A percentile compares a stretch with the other conserved stretches of the same genome.
Evolutionary conservation across 176 grass and related monocot genomes (phyloP).

Genomic region (Melocanna baccifera): DNA sequence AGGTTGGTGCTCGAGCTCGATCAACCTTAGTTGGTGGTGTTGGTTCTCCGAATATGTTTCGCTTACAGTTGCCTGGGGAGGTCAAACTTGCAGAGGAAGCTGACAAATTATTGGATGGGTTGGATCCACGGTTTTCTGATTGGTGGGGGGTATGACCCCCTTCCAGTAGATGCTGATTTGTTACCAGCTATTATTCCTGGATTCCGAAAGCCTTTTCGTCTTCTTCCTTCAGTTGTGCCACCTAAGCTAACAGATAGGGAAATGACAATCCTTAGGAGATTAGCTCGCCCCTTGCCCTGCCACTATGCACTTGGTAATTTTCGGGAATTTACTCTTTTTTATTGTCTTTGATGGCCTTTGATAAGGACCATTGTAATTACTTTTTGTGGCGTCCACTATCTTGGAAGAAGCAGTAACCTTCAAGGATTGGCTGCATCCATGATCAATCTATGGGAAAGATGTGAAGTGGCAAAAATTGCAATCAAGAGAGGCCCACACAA

Average conservation of each 20-base stretch:
- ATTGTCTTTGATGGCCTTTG: not conserved
- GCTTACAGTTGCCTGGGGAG: slow-evolving; percentile 67
- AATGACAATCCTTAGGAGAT: slow-evolving; percentile 78
- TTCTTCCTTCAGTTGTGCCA: slow-evolving; percentile 80
- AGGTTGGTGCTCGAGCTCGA: slow-evolving; percentile 7
- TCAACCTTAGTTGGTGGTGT: slow-evolving; percentile 65
- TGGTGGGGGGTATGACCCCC: slow-evolving; percentile 85
- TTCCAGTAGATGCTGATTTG: slow-evolving; percentile 86
- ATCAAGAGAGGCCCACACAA: slow-evolving; percentile 72
- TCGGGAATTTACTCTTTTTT: slow-evolving; percentile 20
- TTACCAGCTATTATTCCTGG: slow-evolving; percentile 68
- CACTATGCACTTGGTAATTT: slow-evolving; percentile 83
- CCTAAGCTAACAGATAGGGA: slow-evolving; percentile 78
- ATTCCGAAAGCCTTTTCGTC: slow-evolving; percentile 78
- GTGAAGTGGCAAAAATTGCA: slow-evolving; percentile 84
- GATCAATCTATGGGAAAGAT: slow-evolving; percentile 93
- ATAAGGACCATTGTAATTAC: not conserved
- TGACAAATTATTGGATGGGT: slow-evolving; percentile 66
- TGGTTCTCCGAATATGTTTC: slow-evolving; percentile 73
- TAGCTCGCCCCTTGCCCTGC: slow-evolving; percentile 60
- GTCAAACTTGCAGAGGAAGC: slow-evolving; percentile 75
- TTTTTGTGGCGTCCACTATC: slow-evolving; percentile 21
- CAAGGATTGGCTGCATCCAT: slow-evolving; percentile 92
- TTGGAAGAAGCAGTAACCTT: slow-evolving; percentile 76
- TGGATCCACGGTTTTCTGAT: slow-evolving; percentile 73